Conservation (phyloP, 1,284 basidiomycete species). For the Hemileia vastatrix region DNA sequence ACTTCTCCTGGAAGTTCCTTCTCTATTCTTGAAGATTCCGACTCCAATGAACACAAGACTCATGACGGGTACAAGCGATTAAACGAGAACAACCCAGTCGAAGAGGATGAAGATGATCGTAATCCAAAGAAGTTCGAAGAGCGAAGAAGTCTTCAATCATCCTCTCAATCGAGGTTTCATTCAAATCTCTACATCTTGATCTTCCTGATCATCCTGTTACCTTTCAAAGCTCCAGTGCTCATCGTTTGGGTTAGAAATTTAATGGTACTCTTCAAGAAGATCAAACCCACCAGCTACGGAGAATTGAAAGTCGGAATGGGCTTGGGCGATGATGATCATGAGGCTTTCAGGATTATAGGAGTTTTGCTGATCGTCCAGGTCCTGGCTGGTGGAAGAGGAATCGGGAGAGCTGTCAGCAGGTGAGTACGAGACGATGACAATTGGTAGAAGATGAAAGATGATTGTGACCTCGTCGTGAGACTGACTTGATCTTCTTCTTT, state of each 20-base stretch:
- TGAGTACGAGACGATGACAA: background rate
- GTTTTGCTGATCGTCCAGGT: constrained; percentile 30
- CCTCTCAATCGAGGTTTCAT: background rate
- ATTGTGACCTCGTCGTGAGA: too few species aligned
- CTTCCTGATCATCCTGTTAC: constrained; percentile 31
- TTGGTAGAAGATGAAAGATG: background rate
- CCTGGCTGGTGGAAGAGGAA: constrained; percentile 4
- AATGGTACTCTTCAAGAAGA: constrained; percentile 20
- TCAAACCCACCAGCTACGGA: background rate
- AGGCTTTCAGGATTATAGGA: constrained; percentile 27
- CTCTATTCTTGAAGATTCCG: background rate
- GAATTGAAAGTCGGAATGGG: constrained; percentile 26
- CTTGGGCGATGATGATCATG: constrained; percentile 28
- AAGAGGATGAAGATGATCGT: background rate
- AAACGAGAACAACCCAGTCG: background rate
- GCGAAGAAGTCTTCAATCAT: background rate
- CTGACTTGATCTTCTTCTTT: background rate
- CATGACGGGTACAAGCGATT: too few species aligned
- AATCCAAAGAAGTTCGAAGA: background rate
- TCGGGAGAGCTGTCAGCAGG: constrained; percentile 2
- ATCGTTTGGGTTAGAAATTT: constrained; percentile 41
- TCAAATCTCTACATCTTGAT: constrained; percentile 24
- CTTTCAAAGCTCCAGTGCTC: constrained; percentile 38
- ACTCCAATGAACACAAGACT: too few species aligned
- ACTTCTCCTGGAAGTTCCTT: background rate